Evolutionary conservation across 2,329 filamentous ascomycete genomes (phyloP).

Genomic region (Cladophialophora immunda): DNA sequence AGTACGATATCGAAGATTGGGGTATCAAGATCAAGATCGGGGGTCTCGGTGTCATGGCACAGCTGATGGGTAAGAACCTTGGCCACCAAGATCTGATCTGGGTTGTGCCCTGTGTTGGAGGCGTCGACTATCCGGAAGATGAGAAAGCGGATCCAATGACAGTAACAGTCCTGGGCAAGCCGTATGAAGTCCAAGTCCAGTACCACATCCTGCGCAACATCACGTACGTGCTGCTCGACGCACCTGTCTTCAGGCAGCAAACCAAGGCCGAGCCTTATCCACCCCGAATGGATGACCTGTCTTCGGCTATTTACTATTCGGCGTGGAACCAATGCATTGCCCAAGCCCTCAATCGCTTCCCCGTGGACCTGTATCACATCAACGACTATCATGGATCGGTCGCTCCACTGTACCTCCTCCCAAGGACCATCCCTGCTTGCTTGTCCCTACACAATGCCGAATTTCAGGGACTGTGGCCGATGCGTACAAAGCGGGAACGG

Average conservation of each 20-base stretch:
- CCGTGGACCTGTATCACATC: constrained; percentile 71
- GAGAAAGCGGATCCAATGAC: constrained; percentile 67
- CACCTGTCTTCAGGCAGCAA: constrained; percentile 72
- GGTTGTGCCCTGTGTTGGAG: constrained; percentile 70
- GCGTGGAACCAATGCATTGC: constrained; percentile 77
- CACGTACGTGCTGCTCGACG: constrained; percentile 73
- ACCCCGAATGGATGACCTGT: constrained; percentile 73
- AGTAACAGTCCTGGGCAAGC: constrained; percentile 67
- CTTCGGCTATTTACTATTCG: constrained; percentile 73
- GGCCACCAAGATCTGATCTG: constrained; percentile 72
- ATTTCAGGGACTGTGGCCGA: constrained; percentile 74
- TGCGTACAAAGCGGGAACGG: constrained; percentile 68
- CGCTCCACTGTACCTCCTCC: constrained; percentile 71
- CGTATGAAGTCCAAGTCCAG: constrained; percentile 70
- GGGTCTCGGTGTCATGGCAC: constrained; percentile 74
- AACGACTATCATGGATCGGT: constrained; percentile 72
- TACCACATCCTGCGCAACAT: constrained; percentile 72
- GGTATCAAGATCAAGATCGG: constrained; percentile 76
- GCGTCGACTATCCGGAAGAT: constrained; percentile 70
- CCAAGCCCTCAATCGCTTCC: constrained; percentile 68
- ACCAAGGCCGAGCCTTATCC: constrained; percentile 71
- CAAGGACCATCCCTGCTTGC: constrained; percentile 68
- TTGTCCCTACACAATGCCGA: constrained; percentile 74
- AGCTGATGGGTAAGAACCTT: constrained; percentile 72
- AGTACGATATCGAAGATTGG: constrained; percentile 77